Conservation (phyloP, 345 rosid genomes). For the Melaleuca quinquenervia region DNA sequence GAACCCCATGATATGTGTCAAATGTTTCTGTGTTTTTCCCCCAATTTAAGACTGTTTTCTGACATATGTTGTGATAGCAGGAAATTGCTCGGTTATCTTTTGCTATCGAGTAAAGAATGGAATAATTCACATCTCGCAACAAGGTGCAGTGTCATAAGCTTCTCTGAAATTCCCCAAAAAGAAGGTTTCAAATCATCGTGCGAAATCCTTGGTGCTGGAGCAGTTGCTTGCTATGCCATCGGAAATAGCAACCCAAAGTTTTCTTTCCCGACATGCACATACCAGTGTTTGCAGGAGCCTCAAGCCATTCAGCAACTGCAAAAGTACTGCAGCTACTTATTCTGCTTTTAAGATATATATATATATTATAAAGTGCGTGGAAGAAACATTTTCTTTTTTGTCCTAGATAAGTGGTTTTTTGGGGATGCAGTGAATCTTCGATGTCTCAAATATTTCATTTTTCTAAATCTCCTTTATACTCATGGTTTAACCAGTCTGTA, state of each 20-base stretch:
- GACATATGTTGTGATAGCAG: conserved; percentile 31
- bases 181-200: conserved; percentile 51
- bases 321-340: conserved; percentile 28
- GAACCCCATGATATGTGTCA: background rate
- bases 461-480: background rate
- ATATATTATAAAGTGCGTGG: background rate
- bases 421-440: background rate
- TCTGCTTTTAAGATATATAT: background rate
- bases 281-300: conserved; percentile 46
- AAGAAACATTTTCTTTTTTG: background rate
- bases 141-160: conserved; percentile 46
- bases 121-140: conserved; percentile 40
- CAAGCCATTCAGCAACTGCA: conserved; percentile 52
- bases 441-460: background rate
- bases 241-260: conserved; percentile 61
- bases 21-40: background rate
- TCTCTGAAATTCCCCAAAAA: conserved; percentile 21
- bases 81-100: conserved; percentile 76
- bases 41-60: conserved; percentile 3
- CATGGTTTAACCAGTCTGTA: background rate
- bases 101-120: conserved; percentile 57
- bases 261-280: conserved; percentile 72
- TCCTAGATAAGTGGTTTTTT: background rate
- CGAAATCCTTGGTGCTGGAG: conserved; percentile 77
- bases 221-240: conserved; percentile 73